phyloP scores from a whole-genome alignment of 768 basidiomycete species.

The Auricularia sp. region DNA sequence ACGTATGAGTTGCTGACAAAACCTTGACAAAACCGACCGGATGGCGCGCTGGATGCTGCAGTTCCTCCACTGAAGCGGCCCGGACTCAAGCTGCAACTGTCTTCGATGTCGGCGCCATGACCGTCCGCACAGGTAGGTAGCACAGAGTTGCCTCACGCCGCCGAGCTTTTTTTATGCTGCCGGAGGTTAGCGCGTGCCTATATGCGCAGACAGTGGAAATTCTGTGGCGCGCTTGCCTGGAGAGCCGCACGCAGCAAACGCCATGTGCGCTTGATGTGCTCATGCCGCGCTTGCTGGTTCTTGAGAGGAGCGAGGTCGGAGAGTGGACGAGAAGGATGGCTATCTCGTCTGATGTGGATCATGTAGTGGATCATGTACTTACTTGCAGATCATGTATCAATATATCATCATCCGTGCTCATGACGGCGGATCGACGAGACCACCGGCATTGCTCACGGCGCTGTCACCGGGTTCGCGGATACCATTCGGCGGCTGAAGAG shows the following conservation, averaged over 20 bases:
- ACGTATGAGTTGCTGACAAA: too few relatives aligned
- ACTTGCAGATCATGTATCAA: too few relatives aligned
- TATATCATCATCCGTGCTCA: too few relatives aligned
- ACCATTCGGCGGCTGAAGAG: too few relatives aligned
- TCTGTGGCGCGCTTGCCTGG: slow-evolving; percentile 49
- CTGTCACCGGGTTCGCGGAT: too few relatives aligned
- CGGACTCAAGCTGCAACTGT: background rate
- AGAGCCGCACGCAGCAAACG: slow-evolving; percentile 14
- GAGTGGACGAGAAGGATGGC: slow-evolving; percentile 48
- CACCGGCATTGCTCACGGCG: too few relatives aligned
- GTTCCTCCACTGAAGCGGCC: slow-evolving; percentile 24
- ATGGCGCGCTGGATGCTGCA: too few relatives aligned
- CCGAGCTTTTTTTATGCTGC: background rate
- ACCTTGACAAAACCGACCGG: too few relatives aligned
- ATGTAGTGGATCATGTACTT: too few relatives aligned
- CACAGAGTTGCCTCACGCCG: slow-evolving; percentile 25
- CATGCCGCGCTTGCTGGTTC: slow-evolving; percentile 44
- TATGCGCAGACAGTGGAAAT: slow-evolving; percentile 38
- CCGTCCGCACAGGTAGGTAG: background rate
- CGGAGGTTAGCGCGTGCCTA: background rate
- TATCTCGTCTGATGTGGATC: slow-evolving; percentile 9
- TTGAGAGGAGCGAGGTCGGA: slow-evolving; percentile 29
- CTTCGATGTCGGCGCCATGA: slow-evolving; percentile 18
- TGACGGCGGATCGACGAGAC: too few relatives aligned
- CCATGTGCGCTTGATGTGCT: slow-evolving; percentile 38